Conservation (phyloP, 495 filamentous ascomycete genomes). For the Neurospora sp. region DNA sequence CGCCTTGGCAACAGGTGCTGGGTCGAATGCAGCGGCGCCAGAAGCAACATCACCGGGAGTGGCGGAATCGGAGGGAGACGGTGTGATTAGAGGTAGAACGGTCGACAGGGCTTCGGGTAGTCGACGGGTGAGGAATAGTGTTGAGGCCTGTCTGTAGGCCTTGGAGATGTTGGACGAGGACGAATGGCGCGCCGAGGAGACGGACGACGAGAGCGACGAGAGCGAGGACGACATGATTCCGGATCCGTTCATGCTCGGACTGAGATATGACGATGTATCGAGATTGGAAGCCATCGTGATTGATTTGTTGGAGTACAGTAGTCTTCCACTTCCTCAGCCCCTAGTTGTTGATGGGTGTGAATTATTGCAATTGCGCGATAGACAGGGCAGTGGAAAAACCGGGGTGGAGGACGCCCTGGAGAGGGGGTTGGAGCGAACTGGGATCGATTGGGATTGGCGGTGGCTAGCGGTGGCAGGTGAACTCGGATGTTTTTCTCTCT, state of each 20-base stretch:
- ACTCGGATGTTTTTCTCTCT: background rate
- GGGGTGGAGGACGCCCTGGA: background rate
- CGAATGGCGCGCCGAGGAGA: slow-evolving; percentile 44
- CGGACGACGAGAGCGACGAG: slow-evolving; percentile 32
- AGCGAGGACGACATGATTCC: slow-evolving; percentile 35
- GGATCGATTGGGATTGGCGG: background rate
- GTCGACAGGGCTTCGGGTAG: slow-evolving; percentile 78
- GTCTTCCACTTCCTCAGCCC: background rate
- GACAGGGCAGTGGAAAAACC: background rate
- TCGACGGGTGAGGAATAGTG: slow-evolving; percentile 85
- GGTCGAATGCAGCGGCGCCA: slow-evolving; percentile 23
- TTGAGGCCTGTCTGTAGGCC: slow-evolving; percentile 79
- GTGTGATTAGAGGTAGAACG: slow-evolving; percentile 66
- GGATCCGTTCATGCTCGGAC: slow-evolving; percentile 13
- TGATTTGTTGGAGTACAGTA: background rate
- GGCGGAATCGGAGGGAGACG: slow-evolving; percentile 15
- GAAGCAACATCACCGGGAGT: slow-evolving; percentile 17
- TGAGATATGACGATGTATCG: background rate
- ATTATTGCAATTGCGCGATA: background rate
- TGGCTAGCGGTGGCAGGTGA: background rate
- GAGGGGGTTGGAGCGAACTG: background rate
- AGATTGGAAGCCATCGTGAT: background rate
- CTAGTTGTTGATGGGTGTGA: background rate
- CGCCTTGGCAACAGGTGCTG: slow-evolving; percentile 62
- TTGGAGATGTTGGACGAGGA: slow-evolving; percentile 60